These are phyloP conservation scores for Dactylis glomerata DNA, from an alignment of 176 grass and related monocot genomes.

Conservation along the genomic window DNA sequence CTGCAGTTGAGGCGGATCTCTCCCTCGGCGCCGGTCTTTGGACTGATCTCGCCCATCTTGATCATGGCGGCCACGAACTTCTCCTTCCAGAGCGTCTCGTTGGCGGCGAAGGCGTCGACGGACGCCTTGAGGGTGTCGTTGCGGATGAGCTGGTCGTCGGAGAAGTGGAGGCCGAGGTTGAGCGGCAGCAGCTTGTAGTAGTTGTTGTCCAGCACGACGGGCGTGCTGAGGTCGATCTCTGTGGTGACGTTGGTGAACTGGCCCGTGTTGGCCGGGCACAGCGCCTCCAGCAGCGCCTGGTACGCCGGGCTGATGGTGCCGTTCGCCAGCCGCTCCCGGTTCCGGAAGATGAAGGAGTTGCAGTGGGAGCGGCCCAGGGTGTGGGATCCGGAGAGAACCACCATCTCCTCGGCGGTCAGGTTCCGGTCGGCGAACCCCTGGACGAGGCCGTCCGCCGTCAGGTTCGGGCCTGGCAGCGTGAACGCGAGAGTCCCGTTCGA, in stretches of 20 bases:
- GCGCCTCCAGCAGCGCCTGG: slow-evolving; percentile 49
- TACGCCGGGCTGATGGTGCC: slow-evolving; percentile 55
- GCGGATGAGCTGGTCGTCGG: slow-evolving; percentile 52
- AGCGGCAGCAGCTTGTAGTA: slow-evolving; percentile 64
- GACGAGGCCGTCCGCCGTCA: slow-evolving; percentile 20
- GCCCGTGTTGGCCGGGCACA: slow-evolving; percentile 37
- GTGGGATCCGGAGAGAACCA: slow-evolving; percentile 69
- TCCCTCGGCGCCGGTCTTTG: slow-evolving; percentile 18
- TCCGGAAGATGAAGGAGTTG: slow-evolving; percentile 37
- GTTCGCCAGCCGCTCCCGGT: slow-evolving; percentile 26
- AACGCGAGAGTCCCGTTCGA: not conserved
- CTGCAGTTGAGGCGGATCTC: slow-evolving; percentile 55
- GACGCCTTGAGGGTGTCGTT: slow-evolving; percentile 12
- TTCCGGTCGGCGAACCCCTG: not conserved
- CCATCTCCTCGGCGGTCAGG: slow-evolving; percentile 65
- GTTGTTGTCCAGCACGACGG: slow-evolving; percentile 60
- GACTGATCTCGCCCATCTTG: slow-evolving; percentile 51
- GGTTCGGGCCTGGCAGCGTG: slow-evolving; percentile 41
- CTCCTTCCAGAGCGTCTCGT: slow-evolving; percentile 41
- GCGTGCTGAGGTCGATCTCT: slow-evolving; percentile 57
- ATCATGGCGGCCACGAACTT: slow-evolving; percentile 47
- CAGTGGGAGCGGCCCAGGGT: slow-evolving; percentile 80
- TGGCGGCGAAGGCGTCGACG: slow-evolving; percentile 18
- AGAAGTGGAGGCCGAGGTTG: slow-evolving; percentile 50
- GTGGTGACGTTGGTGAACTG: slow-evolving; percentile 33